Base-by-base conservation (phyloP, 768 basidiomycete species). In the Leccinum incarnatum region DNA sequence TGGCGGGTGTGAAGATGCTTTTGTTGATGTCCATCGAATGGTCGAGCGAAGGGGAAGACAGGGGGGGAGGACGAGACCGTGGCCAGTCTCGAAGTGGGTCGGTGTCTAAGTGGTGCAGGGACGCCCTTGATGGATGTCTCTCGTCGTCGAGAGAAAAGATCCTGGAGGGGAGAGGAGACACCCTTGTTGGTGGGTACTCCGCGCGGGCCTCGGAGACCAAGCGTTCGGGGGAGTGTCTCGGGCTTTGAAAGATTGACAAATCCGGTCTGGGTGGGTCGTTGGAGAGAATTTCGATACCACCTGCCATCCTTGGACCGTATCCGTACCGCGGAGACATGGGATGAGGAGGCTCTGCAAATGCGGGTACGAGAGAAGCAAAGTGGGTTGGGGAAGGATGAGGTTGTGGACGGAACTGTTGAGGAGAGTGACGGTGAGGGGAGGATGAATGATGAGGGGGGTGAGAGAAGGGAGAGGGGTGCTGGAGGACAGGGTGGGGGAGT, bases 301-400 rank as follows among this genome's bases (percentile, higher is more conserved):
- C 70, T 6, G 68, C 68, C 69, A 68, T 71, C 54, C 56, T 72
- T 45, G 68, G 68, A 29, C 64, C 68, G 29, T 60, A 27, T 12
- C 57, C 55, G 54, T 62, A 67, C 4, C 62, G 62, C 0, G 69
- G 68, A 25, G 67, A 61, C 62, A 67, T 58, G 53, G 37, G 2
- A 9, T 54, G 9, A n/a, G 40, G 57, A 27, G 52, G 3, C 17
- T 63, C 61, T 21, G 51, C 11, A 19, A 50, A n/a, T 21, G 25
- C 27, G 10, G 53, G 34, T 27, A 46, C 27, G 29, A 37, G 14
- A 10, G 55, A 42, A 21, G 21, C 2, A 11, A 58, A 3, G 11
- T 54, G 67, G 11, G 32, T 25, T 15, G 65, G 63, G 25, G 62
- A 61, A 48, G 60, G 55, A 51, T 58, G 56, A 2, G 32, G 61